Evolutionary conservation across 495 filamentous ascomycete genomes (phyloP).

Genomic region (Xylaria curta): DNA sequence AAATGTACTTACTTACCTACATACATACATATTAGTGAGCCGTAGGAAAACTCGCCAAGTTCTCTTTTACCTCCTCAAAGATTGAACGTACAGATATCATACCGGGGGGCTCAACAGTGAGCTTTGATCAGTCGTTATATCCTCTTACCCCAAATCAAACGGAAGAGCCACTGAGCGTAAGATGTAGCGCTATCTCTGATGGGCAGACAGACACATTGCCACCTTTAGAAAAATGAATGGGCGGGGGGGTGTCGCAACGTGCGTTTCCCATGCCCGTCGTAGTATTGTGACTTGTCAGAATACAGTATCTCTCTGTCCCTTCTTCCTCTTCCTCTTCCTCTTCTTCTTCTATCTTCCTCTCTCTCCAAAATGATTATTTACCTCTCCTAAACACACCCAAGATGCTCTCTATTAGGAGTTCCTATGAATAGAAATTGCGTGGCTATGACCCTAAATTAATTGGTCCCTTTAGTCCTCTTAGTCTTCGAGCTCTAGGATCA

Average conservation of each 20-base stretch:
- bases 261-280: neutral
- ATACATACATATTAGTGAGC: neutral
- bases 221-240: neutral
- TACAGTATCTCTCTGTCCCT: neutral
- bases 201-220: neutral
- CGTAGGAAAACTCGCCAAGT: neutral
- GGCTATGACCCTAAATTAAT: neutral
- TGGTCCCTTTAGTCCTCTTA: neutral
- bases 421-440: neutral
- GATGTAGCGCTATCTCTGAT: too few relatives aligned
- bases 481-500: neutral
- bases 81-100: neutral
- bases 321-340: too few relatives aligned
- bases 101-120: neutral
- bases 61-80: neutral
- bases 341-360: too few relatives aligned
- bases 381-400: neutral
- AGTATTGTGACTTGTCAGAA: neutral
- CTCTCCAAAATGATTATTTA: neutral
- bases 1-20: neutral
- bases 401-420: neutral
- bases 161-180: too few relatives aligned
- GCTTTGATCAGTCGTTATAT: neutral
- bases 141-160: neutral
- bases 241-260: neutral